Conservation (phyloP, 108 stramenopile species). For the Cylindrotheca fusiformis region DNA sequence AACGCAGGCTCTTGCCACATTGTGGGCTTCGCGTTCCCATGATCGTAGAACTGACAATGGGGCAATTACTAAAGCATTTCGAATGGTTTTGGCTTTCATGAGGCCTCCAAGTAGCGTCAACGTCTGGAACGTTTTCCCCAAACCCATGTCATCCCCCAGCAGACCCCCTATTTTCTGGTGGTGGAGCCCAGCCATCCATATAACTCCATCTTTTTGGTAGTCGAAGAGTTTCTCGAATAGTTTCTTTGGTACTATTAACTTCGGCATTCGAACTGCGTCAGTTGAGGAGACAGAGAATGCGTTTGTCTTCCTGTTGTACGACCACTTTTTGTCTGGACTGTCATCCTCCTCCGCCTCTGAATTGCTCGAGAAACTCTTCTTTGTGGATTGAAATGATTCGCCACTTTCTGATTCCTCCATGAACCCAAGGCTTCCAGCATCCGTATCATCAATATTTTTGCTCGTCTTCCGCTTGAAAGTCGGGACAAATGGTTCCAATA, state of each 20-base stretch:
- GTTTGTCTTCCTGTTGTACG: slow-evolving; percentile 9
- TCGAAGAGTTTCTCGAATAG: slow-evolving; percentile 67
- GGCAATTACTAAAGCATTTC: slow-evolving; percentile 71
- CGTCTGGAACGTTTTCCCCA: slow-evolving; percentile 74
- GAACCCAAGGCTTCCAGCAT: too few species aligned
- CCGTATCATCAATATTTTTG: too few species aligned
- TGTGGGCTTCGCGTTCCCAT: slow-evolving; percentile 74
- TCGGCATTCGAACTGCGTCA: slow-evolving; percentile 39
- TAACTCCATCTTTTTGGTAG: slow-evolving; percentile 85
- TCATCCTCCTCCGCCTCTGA: neutral
- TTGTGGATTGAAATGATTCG: neutral
- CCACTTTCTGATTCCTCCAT: neutral
- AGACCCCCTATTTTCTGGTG: slow-evolving; percentile 83
- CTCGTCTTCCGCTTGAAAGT: too few species aligned
- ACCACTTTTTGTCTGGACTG: slow-evolving; percentile 8
- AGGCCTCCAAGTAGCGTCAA: slow-evolving; percentile 62
- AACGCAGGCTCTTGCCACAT: slow-evolving; percentile 48
- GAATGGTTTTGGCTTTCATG: slow-evolving; percentile 64
- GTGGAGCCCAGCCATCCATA: slow-evolving; percentile 90
- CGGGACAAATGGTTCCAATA: too few species aligned
- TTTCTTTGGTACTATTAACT: slow-evolving; percentile 43
- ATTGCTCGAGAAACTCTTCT: neutral
- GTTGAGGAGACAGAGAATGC: slow-evolving; percentile 16
- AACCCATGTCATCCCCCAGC: slow-evolving; percentile 43
- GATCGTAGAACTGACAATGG: slow-evolving; percentile 66